Conservation (phyloP, 768 basidiomycete species). For the Boletus barrowsii region DNA sequence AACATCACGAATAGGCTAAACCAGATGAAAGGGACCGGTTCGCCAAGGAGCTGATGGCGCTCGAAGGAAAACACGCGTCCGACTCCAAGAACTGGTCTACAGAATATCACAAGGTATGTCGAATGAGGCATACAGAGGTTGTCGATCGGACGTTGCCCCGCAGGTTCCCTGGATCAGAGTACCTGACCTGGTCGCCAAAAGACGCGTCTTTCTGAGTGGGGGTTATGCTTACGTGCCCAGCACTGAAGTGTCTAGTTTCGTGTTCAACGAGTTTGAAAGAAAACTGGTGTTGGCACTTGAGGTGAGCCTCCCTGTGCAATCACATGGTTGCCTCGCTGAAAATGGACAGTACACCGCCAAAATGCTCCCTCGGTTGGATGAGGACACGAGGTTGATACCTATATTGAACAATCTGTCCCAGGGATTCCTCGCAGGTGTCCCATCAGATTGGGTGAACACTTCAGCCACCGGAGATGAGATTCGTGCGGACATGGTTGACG, state of each 20-base stretch:
- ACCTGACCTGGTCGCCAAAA: constrained; percentile 82
- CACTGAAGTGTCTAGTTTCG: constrained; percentile 75
- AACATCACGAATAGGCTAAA: constrained; percentile 43
- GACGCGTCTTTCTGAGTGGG: constrained; percentile 70
- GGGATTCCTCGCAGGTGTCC: constrained; percentile 89
- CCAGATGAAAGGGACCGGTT: constrained; percentile 52
- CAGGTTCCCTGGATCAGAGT: constrained; percentile 97
- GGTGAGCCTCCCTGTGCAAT: constrained; percentile 40
- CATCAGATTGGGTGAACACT: constrained; percentile 72
- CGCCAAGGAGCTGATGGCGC: constrained; percentile 44
- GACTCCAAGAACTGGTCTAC: not conserved
- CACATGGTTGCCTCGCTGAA: constrained; percentile 8
- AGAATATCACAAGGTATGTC: constrained; percentile 69
- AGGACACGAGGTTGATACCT: constrained; percentile 87
- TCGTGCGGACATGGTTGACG: constrained; percentile 93
- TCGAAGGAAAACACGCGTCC: constrained; percentile 15
- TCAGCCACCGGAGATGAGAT: constrained; percentile 61
- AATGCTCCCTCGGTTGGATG: constrained; percentile 86
- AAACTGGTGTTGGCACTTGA: constrained; percentile 73
- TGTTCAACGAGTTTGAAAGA: constrained; percentile 81
- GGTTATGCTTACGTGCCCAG: constrained; percentile 91
- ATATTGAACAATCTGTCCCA: constrained; percentile 89
- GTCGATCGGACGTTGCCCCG: not conserved
- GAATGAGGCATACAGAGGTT: not conserved
- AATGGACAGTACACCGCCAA: constrained; percentile 70